Evolutionary conservation across 495 filamentous ascomycete genomes (phyloP).

Genomic region (Podospora pseudoanserina): DNA sequence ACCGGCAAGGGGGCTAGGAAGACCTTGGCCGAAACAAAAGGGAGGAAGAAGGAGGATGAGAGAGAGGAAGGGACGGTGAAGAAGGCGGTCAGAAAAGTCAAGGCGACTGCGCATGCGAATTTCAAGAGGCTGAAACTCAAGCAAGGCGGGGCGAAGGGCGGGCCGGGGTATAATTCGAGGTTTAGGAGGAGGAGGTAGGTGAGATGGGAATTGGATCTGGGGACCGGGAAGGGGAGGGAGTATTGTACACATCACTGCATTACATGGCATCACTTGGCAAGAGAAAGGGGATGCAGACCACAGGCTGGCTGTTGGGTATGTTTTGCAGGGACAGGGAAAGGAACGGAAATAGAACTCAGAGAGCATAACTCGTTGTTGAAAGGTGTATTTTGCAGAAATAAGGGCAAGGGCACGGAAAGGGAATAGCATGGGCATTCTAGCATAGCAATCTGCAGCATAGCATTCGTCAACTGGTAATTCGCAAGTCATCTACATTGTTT

Average conservation of each 20-base stretch:
- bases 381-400: too few relatives aligned
- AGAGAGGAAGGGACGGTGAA: slow-evolving; percentile 52
- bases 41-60: slow-evolving; percentile 33
- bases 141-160: slow-evolving; percentile 54
- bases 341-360: neutral
- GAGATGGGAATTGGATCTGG: neutral
- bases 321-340: too few relatives aligned
- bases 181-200: slow-evolving; percentile 45
- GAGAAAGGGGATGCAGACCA: too few relatives aligned
- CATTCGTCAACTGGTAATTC: neutral
- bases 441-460: neutral
- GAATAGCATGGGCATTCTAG: neutral
- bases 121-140: slow-evolving; percentile 78
- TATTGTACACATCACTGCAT: too few relatives aligned
- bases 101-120: slow-evolving; percentile 73
- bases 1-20: slow-evolving; percentile 36
- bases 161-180: slow-evolving; percentile 45
- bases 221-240: neutral
- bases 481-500: too few relatives aligned
- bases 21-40: slow-evolving; percentile 29
- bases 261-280: too few relatives aligned
- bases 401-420: too few relatives aligned
- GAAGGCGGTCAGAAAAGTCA: slow-evolving; percentile 62
- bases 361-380: neutral
- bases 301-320: too few relatives aligned